These are phyloP conservation scores for Citrus inodora DNA, from an alignment of 345 rosid genomes.

Conservation along the genomic window DNA sequence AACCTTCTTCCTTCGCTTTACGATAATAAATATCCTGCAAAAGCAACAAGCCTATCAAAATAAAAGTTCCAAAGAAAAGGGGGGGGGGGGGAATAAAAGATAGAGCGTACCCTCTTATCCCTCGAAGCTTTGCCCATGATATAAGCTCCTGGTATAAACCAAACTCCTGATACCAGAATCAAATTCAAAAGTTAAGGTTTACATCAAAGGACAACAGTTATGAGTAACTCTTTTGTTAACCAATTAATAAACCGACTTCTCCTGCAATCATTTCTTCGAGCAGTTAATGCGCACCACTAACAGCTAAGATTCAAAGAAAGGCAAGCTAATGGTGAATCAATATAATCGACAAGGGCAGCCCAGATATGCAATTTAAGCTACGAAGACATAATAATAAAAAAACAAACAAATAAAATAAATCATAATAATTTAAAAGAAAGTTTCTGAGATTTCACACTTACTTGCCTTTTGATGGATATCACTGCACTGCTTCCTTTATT, in stretches of 20 bases:
- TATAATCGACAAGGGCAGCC: background rate
- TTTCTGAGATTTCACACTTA: background rate
- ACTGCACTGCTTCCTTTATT: background rate
- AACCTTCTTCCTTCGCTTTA: conserved; percentile 97
- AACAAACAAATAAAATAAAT: no score
- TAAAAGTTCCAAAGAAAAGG: background rate
- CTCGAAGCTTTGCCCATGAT: conserved; percentile 93
- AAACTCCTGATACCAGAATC: background rate
- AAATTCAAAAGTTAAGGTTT: background rate
- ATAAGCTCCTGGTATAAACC: background rate
- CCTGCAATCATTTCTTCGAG: conserved; percentile 22
- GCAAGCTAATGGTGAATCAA: background rate
- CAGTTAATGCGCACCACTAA: conserved; percentile 4
- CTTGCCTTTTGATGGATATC: background rate
- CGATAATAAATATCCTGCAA: conserved; percentile 87
- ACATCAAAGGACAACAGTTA: background rate
- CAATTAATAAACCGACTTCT: background rate
- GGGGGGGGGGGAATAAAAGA: background rate
- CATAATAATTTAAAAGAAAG: background rate
- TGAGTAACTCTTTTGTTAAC: background rate
- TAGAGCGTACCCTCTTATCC: conserved; percentile 61
- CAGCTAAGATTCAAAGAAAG: background rate
- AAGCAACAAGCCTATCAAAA: background rate
- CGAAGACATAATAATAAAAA: background rate
- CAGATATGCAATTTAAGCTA: background rate